phyloP scores from a whole-genome alignment of 352 stramenopile species.

The Globisporangium middletonii region DNA sequence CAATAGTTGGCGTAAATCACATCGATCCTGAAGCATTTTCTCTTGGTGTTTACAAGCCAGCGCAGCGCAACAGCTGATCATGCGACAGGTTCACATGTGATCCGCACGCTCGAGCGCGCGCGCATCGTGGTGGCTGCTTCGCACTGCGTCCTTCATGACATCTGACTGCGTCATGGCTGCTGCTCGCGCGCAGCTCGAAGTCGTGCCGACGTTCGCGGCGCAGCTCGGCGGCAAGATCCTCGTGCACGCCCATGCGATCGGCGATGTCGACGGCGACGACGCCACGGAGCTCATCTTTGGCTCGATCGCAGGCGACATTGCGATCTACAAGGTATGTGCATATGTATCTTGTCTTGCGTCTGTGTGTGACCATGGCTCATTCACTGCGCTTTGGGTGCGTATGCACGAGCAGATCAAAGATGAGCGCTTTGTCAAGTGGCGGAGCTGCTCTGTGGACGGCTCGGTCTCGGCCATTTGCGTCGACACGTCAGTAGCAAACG shows the following conservation, averaged over 20 bases:
- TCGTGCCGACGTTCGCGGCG: conserved; percentile 50
- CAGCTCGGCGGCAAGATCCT: conserved; percentile 66
- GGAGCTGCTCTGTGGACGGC: conserved; percentile 52
- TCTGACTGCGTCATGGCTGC: not conserved
- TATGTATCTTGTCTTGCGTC: too few species aligned
- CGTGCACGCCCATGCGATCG: conserved; percentile 57
- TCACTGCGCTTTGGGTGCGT: not conserved
- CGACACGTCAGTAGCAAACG: conserved; percentile 26
- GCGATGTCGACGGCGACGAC: conserved; percentile 63
- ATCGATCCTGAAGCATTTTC: too few species aligned
- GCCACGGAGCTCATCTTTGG: conserved; percentile 61
- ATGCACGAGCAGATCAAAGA: conserved; percentile 29
- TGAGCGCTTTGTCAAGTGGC: conserved; percentile 48
- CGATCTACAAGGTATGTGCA: conserved; percentile 55
- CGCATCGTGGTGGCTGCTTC: too few species aligned
- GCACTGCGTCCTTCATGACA: not conserved
- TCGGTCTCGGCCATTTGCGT: conserved; percentile 68
- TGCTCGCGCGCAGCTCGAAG: conserved; percentile 36
- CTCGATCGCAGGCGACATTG: conserved; percentile 51
- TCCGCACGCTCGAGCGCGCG: not conserved
- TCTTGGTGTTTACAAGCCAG: not conserved
- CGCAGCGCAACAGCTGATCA: conserved; percentile 3
- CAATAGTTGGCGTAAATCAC: too few species aligned
- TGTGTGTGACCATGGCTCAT: not conserved
- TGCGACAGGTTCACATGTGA: conserved; percentile 8